Evolutionary conservation across 805 yeast species (phyloP), one percentile per base, ranked within the genome.

Genomic region (Suhomyces emberorum): DNA sequence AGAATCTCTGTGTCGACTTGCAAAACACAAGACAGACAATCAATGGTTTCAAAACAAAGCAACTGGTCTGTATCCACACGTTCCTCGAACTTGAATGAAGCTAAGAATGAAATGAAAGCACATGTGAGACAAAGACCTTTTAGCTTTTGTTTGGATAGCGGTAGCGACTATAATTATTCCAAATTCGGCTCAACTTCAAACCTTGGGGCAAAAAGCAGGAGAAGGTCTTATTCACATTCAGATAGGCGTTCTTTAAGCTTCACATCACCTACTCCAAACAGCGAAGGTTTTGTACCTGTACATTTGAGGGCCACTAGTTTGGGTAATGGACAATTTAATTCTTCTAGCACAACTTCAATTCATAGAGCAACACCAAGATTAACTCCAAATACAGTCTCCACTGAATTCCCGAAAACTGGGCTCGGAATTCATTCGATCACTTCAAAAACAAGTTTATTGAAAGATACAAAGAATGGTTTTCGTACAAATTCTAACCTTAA

Each of bases 91-190:
- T 15, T 34, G 8, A 15, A 22, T 12, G 38, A 39, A 7, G 41
- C 42, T 4, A 42, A 36, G 29, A 36, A 19, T 3, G 55, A 46
- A 15, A 27, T 57, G 30, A 47, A 44, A 29, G 36, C 39, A 7
- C 31, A 39, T 21, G 56, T 57, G 2, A 41, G 55, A 30, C 59
- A 57, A 40, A 39, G 55, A 22, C 64, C 64, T 2, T 54, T 49
- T 38, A 55, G 56, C 34, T 51, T 37, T 30, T 49, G 58, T 37
- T 45, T 61, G 15, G 67, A 60, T 34, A 27, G 43, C 7, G 48
- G 50, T 4, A 44, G 39, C 21, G 51, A 59, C 26, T 61, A 61
- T 36, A 35, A 32, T 1, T 25, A 21, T 16, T 30, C 42, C 25
- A 34, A 30, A 11, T 30, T 12, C 12, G 34, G 34, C 4, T 10